Evolutionary conservation across 169 alveolate genomes (phyloP).

Genomic region (Cryptosporidium tyzzeri): DNA sequence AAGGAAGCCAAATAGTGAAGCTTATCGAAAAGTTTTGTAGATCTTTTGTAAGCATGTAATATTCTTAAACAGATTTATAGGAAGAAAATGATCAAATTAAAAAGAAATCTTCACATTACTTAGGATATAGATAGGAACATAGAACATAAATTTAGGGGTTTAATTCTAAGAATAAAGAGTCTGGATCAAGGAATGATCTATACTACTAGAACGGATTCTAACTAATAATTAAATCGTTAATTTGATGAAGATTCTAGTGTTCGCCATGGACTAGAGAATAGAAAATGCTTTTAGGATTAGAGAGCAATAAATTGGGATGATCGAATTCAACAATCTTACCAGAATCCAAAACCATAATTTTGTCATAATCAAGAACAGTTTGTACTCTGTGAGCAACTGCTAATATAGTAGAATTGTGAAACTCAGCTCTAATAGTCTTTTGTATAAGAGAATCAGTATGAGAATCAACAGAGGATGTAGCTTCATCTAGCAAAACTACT

Average conservation of each 20-base stretch:
- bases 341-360: slow-evolving; percentile 84
- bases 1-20: not conserved
- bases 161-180: not conserved
- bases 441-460: slow-evolving; percentile 84
- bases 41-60: not conserved
- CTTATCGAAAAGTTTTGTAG: slow-evolving; percentile 22
- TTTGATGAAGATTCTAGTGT: not conserved
- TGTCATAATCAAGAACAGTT: slow-evolving; percentile 85
- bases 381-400: slow-evolving; percentile 89
- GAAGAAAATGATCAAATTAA: not conserved
- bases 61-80: not conserved
- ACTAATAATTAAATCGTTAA: not conserved
- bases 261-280: slow-evolving; percentile 56
- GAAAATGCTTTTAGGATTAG: slow-evolving; percentile 40
- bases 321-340: slow-evolving; percentile 86
- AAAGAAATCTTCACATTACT: not conserved
- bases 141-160: not conserved
- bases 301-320: slow-evolving; percentile 79
- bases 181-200: not conserved
- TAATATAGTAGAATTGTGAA: slow-evolving; percentile 81
- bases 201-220: not conserved
- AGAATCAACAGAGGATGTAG: slow-evolving; percentile 87
- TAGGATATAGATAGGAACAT: not conserved
- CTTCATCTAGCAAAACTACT: slow-evolving; percentile 88
- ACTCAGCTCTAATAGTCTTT: slow-evolving; percentile 77